phyloP scores from a whole-genome alignment of 2,329 filamentous ascomycete species.

The Monilinia fructigena region DNA sequence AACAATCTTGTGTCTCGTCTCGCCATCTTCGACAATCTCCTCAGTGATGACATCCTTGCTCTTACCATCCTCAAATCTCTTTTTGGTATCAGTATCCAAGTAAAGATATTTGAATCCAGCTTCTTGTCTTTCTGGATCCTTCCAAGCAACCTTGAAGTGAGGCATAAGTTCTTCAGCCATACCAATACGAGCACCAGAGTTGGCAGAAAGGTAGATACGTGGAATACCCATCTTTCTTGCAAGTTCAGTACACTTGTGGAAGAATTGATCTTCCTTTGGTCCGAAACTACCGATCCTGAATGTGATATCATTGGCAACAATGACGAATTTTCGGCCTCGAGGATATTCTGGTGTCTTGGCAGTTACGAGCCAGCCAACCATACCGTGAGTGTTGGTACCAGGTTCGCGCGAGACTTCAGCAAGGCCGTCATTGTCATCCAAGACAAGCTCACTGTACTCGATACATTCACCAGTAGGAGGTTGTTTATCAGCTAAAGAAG shows the following conservation, averaged over 20 bases:
- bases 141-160: slow-evolving; percentile 97
- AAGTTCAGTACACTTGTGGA: slow-evolving; percentile 97
- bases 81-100: slow-evolving; percentile 80
- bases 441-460: slow-evolving; percentile 87
- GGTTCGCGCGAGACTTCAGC: slow-evolving; percentile 92
- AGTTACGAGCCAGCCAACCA: slow-evolving; percentile 97
- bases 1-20: slow-evolving; percentile 89
- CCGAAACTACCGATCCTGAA: slow-evolving; percentile 99
- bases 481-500: slow-evolving; percentile 73
- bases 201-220: slow-evolving; percentile 95
- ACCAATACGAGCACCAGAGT: slow-evolving; percentile 96
- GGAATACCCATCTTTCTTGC: slow-evolving; percentile 93
- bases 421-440: slow-evolving; percentile 90
- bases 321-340: slow-evolving; percentile 84
- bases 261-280: slow-evolving; percentile 94
- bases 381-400: slow-evolving; percentile 92
- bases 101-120: slow-evolving; percentile 97
- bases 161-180: slow-evolving; percentile 96
- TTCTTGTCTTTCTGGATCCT: slow-evolving; percentile 76
- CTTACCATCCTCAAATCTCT: slow-evolving; percentile 77
- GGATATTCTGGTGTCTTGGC: slow-evolving; percentile 96
- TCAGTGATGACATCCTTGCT: slow-evolving; percentile 82
- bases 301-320: slow-evolving; percentile 98
- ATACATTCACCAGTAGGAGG: slow-evolving; percentile 87
- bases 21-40: slow-evolving; percentile 78